Evolutionary conservation across 352 stramenopile species (phyloP).

Genomic region (Phytophthora chlamydospora): DNA sequence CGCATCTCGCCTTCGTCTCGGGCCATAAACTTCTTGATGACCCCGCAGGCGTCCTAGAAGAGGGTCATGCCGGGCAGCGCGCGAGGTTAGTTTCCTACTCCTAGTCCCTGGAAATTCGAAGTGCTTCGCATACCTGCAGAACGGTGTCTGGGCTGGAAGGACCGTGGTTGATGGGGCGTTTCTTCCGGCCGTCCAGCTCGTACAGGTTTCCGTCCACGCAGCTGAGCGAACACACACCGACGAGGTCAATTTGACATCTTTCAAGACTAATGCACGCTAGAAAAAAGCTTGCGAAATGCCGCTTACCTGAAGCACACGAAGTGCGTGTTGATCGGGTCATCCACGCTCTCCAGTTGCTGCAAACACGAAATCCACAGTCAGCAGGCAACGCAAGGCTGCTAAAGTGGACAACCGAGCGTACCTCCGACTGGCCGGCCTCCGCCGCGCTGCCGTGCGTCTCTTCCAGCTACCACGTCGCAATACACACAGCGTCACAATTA

Average conservation of each 20-base stretch:
- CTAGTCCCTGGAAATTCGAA: too few species aligned
- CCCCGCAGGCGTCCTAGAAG: conserved; percentile 81
- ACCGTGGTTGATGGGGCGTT: conserved; percentile 94
- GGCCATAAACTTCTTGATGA: conserved; percentile 95
- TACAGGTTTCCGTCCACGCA: conserved; percentile 93
- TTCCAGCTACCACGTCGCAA: conserved; percentile 70
- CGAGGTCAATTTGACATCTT: not conserved
- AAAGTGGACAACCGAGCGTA: conserved; percentile 17
- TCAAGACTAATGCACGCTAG: too few species aligned
- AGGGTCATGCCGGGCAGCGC: too few species aligned
- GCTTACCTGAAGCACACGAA: conserved; percentile 94
- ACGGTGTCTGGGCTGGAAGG: conserved; percentile 84
- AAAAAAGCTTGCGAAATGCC: not conserved
- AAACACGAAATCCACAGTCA: not conserved
- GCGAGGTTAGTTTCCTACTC: too few species aligned
- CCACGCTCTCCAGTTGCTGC: conserved; percentile 87
- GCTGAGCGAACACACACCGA: conserved; percentile 34
- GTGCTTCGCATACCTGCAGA: conserved; percentile 57
- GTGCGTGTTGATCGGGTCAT: conserved; percentile 96
- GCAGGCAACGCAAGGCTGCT: not conserved
- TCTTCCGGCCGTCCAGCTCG: conserved; percentile 96
- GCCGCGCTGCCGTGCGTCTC: conserved; percentile 92
- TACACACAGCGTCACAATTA: not conserved
- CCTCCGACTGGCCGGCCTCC: conserved; percentile 89
- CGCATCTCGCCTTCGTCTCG: conserved; percentile 93